These are phyloP conservation scores for Boletellus sp. DNA, from an alignment of 768 basidiomycete species.

Conservation along the genomic window DNA sequence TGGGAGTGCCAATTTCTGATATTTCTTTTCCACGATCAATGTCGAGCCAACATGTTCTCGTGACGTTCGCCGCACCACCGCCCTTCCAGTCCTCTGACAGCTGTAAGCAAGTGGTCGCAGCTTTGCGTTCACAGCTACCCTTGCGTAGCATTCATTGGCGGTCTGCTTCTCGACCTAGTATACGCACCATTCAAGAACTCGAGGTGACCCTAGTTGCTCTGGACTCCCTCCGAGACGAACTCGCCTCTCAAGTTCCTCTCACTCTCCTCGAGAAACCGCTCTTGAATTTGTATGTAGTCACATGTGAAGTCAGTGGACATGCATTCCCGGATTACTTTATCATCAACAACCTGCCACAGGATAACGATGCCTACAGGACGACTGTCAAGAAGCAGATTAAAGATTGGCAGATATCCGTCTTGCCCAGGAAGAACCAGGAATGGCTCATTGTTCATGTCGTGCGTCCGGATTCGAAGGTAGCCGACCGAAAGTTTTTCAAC, in stretches of 20 bases:
- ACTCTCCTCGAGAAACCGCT: conserved; percentile 84
- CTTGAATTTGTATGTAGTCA: conserved; percentile 79
- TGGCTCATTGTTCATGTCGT: conserved; percentile 91
- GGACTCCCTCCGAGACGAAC: conserved; percentile 67
- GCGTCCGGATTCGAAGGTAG: conserved; percentile 60
- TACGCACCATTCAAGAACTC: conserved; percentile 89
- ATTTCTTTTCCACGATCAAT: conserved; percentile 23
- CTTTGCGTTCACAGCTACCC: conserved; percentile 71
- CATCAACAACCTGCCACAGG: conserved; percentile 33
- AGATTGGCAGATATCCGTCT: conserved; percentile 78
- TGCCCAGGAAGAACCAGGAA: conserved; percentile 78
- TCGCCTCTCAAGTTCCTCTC: conserved; percentile 68
- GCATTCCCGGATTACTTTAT: conserved; percentile 2
- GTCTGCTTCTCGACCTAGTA: conserved; percentile 58
- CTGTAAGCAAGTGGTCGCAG: conserved; percentile 66
- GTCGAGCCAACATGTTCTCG: conserved; percentile 52
- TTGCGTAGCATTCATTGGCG: conserved; percentile 94
- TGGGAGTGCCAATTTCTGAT: background rate
- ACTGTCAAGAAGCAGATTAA: conserved; percentile 82
- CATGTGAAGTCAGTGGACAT: conserved; percentile 72
- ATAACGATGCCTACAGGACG: conserved; percentile 71
- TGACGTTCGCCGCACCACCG: conserved; percentile 65
- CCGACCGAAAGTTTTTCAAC: conserved; percentile 70
- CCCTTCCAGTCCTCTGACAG: conserved; percentile 64
- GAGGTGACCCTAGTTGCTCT: conserved; percentile 68